phyloP scores from a whole-genome alignment of 1,139 yeast species.

The Hyphopichia burtonii region DNA sequence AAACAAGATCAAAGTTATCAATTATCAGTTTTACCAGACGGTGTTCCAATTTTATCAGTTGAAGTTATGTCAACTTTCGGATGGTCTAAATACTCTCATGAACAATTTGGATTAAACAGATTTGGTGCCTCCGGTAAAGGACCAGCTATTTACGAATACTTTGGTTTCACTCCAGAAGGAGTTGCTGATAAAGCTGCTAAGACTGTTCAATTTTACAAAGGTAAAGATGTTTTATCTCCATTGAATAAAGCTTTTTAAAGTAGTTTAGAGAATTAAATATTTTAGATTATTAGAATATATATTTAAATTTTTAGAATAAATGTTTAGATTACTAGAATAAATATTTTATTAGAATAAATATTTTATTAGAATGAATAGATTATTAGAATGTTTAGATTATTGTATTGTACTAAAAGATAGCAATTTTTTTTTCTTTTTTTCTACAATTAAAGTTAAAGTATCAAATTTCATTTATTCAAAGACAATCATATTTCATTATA shows the following conservation, averaged over 20 bases:
- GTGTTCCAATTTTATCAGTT: conserved; percentile 88
- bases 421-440: too few relatives aligned
- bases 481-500: too few relatives aligned
- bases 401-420: not conserved
- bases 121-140: conserved; percentile 98
- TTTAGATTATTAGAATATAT: too few relatives aligned
- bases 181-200: conserved; percentile 82
- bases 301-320: too few relatives aligned
- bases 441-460: too few relatives aligned
- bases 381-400: too few relatives aligned
- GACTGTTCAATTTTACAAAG: conserved; percentile 83
- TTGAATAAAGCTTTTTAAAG: conserved; percentile 70
- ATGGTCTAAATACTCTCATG: conserved; percentile 96
- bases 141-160: conserved; percentile 74
- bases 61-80: conserved; percentile 93
- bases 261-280: too few relatives aligned
- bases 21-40: conserved; percentile 89
- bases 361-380: too few relatives aligned
- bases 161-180: conserved; percentile 93
- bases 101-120: conserved; percentile 92
- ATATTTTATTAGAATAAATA: too few relatives aligned
- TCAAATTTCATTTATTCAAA: too few relatives aligned
- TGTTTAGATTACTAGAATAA: too few relatives aligned
- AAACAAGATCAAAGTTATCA: conserved; percentile 76
- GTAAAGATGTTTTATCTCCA: conserved; percentile 70